A percentile compares a stretch with the other conserved stretches of the same genome.
Conservation (phyloP, 2,329 filamentous ascomycete genomes). For the Pseudogymnoascus sp. region DNA sequence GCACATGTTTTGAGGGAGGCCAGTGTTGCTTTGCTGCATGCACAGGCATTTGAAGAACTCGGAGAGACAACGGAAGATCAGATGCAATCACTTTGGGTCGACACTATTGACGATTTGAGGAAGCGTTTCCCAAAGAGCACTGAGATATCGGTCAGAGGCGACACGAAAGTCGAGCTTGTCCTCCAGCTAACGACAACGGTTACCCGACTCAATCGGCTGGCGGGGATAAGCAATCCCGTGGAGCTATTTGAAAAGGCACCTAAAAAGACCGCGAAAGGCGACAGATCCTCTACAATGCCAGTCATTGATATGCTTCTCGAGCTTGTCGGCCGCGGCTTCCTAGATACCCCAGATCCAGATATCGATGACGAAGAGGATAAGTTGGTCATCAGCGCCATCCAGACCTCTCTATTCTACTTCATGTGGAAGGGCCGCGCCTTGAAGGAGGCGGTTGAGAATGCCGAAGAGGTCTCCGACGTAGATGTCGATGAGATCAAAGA, state of each 20-base stretch:
- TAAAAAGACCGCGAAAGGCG: conserved; percentile 31
- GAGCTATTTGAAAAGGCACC: conserved; percentile 62
- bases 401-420: conserved; percentile 78
- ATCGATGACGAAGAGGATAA: conserved; percentile 73
- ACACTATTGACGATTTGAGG: conserved; percentile 65
- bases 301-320: conserved; percentile 64
- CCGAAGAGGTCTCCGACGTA: conserved; percentile 48
- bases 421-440: conserved; percentile 79
- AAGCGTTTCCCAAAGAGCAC: conserved; percentile 41
- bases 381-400: conserved; percentile 67
- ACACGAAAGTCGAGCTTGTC: conserved; percentile 57
- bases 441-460: conserved; percentile 44
- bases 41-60: conserved; percentile 78
- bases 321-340: conserved; percentile 66
- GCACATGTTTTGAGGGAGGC: conserved; percentile 79
- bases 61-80: conserved; percentile 79
- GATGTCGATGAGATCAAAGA: conserved; percentile 55
- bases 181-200: conserved; percentile 66
- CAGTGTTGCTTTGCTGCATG: conserved; percentile 73
- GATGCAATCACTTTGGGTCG: conserved; percentile 78
- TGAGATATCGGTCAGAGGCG: conserved; percentile 64
- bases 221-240: conserved; percentile 70
- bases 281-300: conserved; percentile 36
- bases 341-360: conserved; percentile 60
- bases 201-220: conserved; percentile 72